These are phyloP conservation scores for Oxytropis ochrocephala DNA, from an alignment of 306 rosid genomes.

Conservation along the genomic window DNA sequence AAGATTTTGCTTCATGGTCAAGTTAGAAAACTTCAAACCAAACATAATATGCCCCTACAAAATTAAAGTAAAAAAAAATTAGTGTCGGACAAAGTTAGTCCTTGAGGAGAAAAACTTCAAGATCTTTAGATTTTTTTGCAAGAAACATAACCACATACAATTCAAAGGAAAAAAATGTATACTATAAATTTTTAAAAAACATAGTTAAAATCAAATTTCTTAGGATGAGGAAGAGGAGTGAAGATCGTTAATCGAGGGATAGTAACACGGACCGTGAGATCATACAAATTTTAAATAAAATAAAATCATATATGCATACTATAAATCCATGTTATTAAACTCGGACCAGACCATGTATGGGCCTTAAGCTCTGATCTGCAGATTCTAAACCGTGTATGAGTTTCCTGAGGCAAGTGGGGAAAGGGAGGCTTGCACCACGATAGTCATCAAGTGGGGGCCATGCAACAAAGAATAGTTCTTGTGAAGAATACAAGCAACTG, in stretches of 20 bases:
- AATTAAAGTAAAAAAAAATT: slow-evolving; percentile 18
- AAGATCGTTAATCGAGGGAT: background rate
- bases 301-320: too few species aligned
- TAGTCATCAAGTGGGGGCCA: too few species aligned
- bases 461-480: too few species aligned
- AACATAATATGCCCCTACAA: slow-evolving; percentile 61
- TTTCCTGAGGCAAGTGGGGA: too few species aligned
- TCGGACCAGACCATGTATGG: too few species aligned
- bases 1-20: slow-evolving; percentile 81
- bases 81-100: background rate
- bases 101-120: background rate
- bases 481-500: too few species aligned
- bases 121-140: slow-evolving; percentile 1
- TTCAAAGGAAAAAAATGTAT: background rate
- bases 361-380: too few species aligned
- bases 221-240: background rate
- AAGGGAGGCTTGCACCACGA: too few species aligned
- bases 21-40: slow-evolving; percentile 74
- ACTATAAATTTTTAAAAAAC: too few species aligned
- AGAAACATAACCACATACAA: background rate
- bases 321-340: too few species aligned
- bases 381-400: too few species aligned
- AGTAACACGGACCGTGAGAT: background rate
- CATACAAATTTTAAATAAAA: background rate
- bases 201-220: background rate